These are phyloP conservation scores for Sporormia fimetaria DNA, from an alignment of 495 filamentous ascomycete genomes.

Conservation along the genomic window DNA sequence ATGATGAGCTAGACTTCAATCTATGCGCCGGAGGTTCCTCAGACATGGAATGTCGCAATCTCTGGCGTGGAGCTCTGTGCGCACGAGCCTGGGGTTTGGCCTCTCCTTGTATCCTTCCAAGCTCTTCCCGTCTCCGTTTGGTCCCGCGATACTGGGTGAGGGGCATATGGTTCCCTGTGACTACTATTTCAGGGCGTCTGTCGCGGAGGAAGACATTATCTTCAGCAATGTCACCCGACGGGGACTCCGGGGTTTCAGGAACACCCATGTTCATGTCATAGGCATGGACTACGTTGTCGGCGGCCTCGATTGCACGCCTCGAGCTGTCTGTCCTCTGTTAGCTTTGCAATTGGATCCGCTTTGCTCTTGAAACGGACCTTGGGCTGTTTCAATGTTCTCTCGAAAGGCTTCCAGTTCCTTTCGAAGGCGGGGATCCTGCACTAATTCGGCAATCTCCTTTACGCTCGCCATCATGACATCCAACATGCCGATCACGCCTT, in stretches of 20 bases:
- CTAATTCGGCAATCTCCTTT: slow-evolving; percentile 52
- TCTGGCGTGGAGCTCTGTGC: slow-evolving; percentile 5
- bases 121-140: slow-evolving; percentile 27
- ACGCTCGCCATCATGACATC: slow-evolving; percentile 78
- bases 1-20: not conserved
- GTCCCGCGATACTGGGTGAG: slow-evolving; percentile 17
- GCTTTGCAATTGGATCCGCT: too few relatives aligned
- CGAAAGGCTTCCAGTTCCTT: slow-evolving; percentile 53
- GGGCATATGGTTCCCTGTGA: slow-evolving; percentile 26
- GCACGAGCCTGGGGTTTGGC: slow-evolving; percentile 10
- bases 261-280: slow-evolving; percentile 79
- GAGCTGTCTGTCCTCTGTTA: slow-evolving; percentile 49
- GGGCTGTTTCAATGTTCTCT: slow-evolving; percentile 65
- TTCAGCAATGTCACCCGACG: slow-evolving; percentile 28
- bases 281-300: slow-evolving; percentile 79
- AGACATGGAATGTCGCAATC: slow-evolving; percentile 9
- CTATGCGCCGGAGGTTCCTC: slow-evolving; percentile 13
- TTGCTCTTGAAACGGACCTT: slow-evolving; percentile 50
- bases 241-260: slow-evolving; percentile 41
- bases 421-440: slow-evolving; percentile 40
- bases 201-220: slow-evolving; percentile 21
- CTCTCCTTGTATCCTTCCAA: slow-evolving; percentile 3
- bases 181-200: slow-evolving; percentile 28
- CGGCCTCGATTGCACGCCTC: slow-evolving; percentile 64
- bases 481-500: slow-evolving; percentile 74